Base-by-base conservation (phyloP, 331 rosid genomes). In the Pyrus hybrid region DNA sequence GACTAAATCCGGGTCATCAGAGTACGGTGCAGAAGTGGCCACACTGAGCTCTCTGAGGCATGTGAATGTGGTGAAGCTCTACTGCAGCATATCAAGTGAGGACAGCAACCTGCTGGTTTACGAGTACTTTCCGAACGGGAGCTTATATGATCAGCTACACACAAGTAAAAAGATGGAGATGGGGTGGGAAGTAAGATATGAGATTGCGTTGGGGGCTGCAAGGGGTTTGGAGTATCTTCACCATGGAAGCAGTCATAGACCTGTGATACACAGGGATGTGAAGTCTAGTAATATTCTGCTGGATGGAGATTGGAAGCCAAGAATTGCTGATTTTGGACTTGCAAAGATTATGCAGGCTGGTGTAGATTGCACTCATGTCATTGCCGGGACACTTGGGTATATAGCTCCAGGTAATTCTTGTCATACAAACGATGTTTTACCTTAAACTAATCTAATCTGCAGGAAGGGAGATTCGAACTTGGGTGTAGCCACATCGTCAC, bases 321-420 rank as follows among this genome's bases (percentile, higher is more conserved):
- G 86, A 79, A 91, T 94, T 77, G 98, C 97, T 72, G 98, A 91
- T 81, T 94, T 94, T 72, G 98, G 98, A 10, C 88, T 94, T 25
- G 98, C 98, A 29, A 94, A 87, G 87, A 87, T 91, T 75, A 81
- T 88, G 72, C 91, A 85, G 7, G 84, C 91, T 57, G 93, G 80
- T 57, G 91, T 87, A 57, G 91, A 86, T 80, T 87, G 87, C 84
- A 85, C 96, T 12, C 84, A 80, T 76, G 91, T 85, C 77, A 84
- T 94, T 81, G 93, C 96, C 25, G 98, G 97, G 23, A 94, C 98
- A 53, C 85, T 86, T 54, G 98, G 98, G 13, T 94, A 94, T 85
- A 86, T 91, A 63, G 90, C 98, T 83, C 98, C 98, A n/a, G 98
- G 98, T 94, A 88, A 78, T 77, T 83, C 63, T 76, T 63, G 12